phyloP scores from a whole-genome alignment of 257 asterid genomes.

The Capsicum pubescens region DNA sequence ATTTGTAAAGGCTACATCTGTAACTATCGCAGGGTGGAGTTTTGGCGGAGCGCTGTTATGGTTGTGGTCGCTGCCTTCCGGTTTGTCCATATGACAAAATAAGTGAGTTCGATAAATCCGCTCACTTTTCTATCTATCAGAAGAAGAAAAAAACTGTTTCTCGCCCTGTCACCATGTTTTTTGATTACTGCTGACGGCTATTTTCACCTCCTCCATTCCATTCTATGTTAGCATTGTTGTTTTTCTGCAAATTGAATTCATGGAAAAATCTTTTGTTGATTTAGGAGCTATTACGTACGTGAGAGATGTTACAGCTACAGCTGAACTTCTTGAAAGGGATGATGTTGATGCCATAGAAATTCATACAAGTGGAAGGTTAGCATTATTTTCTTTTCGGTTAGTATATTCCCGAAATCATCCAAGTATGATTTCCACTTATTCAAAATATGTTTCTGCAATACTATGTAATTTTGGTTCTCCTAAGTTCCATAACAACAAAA shows the following conservation, averaged over 20 bases:
- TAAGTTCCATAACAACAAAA: neutral
- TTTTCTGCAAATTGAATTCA: neutral
- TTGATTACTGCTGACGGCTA: neutral
- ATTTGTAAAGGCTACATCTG: constrained; percentile 20
- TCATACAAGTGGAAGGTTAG: constrained; percentile 91
- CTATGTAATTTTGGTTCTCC: neutral
- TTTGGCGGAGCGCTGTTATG: constrained; percentile 86
- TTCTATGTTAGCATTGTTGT: neutral
- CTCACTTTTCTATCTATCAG: no score
- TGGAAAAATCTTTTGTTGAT: constrained; percentile 26
- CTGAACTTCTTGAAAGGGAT: constrained; percentile 66
- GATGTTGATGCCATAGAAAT: constrained; percentile 85
- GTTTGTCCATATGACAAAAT: constrained; percentile 88
- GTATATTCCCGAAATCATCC: neutral
- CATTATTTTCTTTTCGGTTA: neutral
- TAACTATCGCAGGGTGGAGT: constrained; percentile 64
- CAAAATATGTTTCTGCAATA: neutral
- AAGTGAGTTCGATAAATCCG: constrained; percentile 48
- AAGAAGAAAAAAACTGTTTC: neutral
- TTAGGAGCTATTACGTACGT: constrained; percentile 71
- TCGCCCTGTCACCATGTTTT: neutral
- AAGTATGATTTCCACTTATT: neutral
- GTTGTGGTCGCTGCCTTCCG: constrained; percentile 98
- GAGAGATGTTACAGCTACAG: constrained; percentile 72
- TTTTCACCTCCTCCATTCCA: neutral